A percentile compares a stretch with the other conserved stretches of the same genome.
phyloP scores from a whole-genome alignment of 345 rosid species.

The Brassica carinata region DNA sequence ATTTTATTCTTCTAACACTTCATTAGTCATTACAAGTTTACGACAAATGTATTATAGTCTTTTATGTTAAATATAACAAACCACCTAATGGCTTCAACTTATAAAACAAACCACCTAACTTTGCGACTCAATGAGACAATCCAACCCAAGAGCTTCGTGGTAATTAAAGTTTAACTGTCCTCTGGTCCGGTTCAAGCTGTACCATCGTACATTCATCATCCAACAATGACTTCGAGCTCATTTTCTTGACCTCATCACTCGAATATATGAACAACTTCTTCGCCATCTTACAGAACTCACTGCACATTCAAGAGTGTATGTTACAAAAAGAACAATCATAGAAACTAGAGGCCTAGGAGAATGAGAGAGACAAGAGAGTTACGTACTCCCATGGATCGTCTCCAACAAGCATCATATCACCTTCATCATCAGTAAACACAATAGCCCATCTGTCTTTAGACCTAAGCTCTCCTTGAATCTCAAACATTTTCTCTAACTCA shows the following conservation, averaged over 20 bases:
- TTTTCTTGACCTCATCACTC: constrained; percentile 61
- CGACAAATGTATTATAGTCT: constrained; percentile 3
- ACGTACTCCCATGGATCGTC: constrained; percentile 84
- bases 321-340: background rate
- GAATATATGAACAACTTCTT: constrained; percentile 63
- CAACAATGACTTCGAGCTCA: constrained; percentile 45
- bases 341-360: background rate
- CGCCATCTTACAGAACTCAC: constrained; percentile 80
- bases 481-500: constrained; percentile 73
- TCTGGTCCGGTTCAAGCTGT: constrained; percentile 48
- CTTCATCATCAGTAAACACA: constrained; percentile 75
- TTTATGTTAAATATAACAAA: constrained; percentile 13
- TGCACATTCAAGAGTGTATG: constrained; percentile 33
- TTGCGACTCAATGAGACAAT: constrained; percentile 1
- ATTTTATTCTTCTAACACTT: background rate
- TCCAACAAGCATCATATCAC: constrained; percentile 76
- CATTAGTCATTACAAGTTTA: background rate
- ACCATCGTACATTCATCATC: constrained; percentile 42
- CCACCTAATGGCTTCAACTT: constrained; percentile 17
- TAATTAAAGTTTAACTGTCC: constrained; percentile 28
- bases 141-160: background rate
- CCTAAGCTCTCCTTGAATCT: constrained; percentile 62
- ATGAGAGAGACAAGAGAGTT: background rate
- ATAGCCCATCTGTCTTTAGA: constrained; percentile 58
- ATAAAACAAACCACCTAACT: constrained; percentile 13